phyloP scores from a whole-genome alignment of 2,329 filamentous ascomycete genomes.

The Aspergillus jensenii region DNA sequence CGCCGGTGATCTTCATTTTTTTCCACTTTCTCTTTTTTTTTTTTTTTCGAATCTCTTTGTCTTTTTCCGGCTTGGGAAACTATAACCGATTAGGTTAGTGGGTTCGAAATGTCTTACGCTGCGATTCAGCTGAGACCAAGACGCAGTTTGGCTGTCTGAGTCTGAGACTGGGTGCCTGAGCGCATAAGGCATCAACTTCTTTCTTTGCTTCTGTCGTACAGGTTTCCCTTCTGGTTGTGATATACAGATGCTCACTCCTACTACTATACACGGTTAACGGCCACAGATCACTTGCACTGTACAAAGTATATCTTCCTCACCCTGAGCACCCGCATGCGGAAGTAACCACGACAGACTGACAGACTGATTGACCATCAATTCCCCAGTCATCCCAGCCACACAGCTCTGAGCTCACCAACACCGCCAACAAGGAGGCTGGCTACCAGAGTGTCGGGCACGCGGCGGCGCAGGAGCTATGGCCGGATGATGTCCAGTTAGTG shows the following conservation, averaged over 20 bases:
- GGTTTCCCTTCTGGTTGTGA: not conserved
- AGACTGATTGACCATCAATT: no score
- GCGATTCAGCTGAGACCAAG: not conserved
- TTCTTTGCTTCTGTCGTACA: not conserved
- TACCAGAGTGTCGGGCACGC: not conserved
- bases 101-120: slow-evolving; percentile 1
- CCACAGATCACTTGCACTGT: no score
- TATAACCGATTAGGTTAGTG: not conserved
- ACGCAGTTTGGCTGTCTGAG: not conserved
- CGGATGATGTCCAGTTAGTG: slow-evolving; percentile 22
- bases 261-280: no score
- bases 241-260: not conserved
- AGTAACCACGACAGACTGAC: no score
- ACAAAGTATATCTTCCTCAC: no score
- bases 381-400: not conserved
- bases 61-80: not conserved
- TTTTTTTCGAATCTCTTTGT: not conserved
- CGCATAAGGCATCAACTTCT: no score
- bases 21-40: not conserved
- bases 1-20: slow-evolving; percentile 16
- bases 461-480: slow-evolving; percentile 26
- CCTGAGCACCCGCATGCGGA: no score
- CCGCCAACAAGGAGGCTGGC: not conserved
- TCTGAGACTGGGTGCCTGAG: no score
- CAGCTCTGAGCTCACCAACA: not conserved